phyloP scores from a whole-genome alignment of 2,329 filamentous ascomycete genomes.

The Fusarium oligoseptatum region DNA sequence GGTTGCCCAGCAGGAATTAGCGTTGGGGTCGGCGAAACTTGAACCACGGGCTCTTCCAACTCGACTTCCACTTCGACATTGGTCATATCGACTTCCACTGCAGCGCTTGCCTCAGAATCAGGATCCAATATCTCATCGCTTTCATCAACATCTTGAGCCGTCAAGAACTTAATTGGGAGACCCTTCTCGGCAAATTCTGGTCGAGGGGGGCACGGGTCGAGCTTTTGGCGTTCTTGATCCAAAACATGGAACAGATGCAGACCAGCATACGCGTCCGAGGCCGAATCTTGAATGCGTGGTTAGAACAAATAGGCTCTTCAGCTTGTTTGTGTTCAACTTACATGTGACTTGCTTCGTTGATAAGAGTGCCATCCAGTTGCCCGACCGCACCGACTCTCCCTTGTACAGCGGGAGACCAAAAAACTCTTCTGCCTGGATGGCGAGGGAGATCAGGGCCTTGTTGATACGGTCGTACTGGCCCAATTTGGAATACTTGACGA shows the following conservation, averaged over 20 bases:
- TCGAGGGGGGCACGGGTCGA: constrained; percentile 78
- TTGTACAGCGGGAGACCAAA: constrained; percentile 83
- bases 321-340: constrained; percentile 59
- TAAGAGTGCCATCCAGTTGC: constrained; percentile 79
- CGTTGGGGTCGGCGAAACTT: constrained; percentile 1
- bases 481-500: constrained; percentile 75
- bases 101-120: constrained; percentile 46
- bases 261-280: constrained; percentile 86
- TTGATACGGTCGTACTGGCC: constrained; percentile 70
- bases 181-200: constrained; percentile 78
- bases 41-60: not conserved
- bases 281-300: constrained; percentile 70
- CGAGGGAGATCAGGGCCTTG: constrained; percentile 74
- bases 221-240: constrained; percentile 73
- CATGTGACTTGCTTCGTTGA: constrained; percentile 75
- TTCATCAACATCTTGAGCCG: constrained; percentile 26
- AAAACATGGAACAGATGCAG: constrained; percentile 79
- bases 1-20: not conserved
- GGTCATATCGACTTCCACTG: constrained; percentile 39
- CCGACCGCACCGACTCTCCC: constrained; percentile 74
- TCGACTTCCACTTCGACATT: constrained; percentile 32
- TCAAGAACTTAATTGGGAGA: constrained; percentile 69
- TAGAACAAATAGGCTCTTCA: constrained; percentile 3
- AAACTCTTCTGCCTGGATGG: constrained; percentile 77
- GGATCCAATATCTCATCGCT: constrained; percentile 53